Evolutionary conservation across 208 protist species (phyloP).

Genomic region (Trypanosoma mega): DNA sequence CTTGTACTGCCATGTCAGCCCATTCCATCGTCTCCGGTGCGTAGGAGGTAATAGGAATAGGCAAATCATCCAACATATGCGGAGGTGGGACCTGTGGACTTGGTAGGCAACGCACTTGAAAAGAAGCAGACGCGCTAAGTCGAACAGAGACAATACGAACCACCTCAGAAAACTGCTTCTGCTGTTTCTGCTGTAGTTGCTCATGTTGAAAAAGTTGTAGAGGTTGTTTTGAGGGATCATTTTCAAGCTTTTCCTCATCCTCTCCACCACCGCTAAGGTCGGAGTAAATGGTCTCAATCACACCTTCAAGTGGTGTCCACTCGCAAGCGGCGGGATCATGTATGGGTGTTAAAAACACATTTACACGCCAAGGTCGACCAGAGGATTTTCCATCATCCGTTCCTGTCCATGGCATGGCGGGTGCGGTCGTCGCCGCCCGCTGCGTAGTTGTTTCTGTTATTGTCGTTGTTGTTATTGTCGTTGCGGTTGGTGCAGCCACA

Average conservation of each 20-base stretch:
- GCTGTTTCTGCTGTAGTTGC: not conserved
- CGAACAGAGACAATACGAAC: constrained; percentile 16
- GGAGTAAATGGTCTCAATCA: constrained; percentile 51
- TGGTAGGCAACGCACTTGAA: constrained; percentile 61
- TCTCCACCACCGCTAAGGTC: constrained; percentile 29
- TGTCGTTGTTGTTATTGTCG: constrained; percentile 4
- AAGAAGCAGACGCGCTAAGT: constrained; percentile 51
- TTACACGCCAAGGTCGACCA: constrained; percentile 21
- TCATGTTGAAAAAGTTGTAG: too few species aligned
- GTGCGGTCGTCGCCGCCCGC: not conserved
- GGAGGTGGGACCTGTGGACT: constrained; percentile 28
- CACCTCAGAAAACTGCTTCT: not conserved
- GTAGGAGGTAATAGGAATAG: constrained; percentile 50
- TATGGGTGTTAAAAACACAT: constrained; percentile 72
- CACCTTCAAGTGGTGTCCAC: constrained; percentile 64
- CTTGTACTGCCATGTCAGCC: constrained; percentile 65
- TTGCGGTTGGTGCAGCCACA: constrained; percentile 2
- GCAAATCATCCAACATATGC: constrained; percentile 53
- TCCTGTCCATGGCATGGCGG: not conserved
- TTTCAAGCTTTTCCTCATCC: not conserved
- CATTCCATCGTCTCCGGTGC: constrained; percentile 40
- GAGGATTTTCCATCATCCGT: not conserved
- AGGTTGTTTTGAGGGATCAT: too few species aligned
- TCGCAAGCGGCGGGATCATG: constrained; percentile 26
- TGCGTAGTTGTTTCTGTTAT: not conserved